These are phyloP conservation scores for Ambrosia hybrid DNA, from an alignment of 140 eudicot species.

Conservation along the genomic window DNA sequence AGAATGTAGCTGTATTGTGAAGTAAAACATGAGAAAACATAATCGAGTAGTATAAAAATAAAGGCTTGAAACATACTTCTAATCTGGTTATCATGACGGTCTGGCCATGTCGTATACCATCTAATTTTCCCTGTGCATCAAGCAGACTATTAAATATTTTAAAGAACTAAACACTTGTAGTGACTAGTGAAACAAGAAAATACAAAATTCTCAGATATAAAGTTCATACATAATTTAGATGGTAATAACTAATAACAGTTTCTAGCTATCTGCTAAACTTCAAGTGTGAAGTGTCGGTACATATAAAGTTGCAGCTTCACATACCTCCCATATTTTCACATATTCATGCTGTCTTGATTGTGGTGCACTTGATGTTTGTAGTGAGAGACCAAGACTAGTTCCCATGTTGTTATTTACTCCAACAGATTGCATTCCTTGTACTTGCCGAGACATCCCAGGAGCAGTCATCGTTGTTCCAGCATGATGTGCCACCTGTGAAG, in stretches of 20 bases:
- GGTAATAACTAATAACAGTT: background rate
- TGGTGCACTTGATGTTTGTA: constrained; percentile 47
- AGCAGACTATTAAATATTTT: background rate
- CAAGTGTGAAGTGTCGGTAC: background rate
- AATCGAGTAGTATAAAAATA: background rate
- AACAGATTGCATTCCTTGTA: constrained; percentile 52
- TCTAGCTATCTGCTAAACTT: background rate
- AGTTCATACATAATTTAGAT: background rate
- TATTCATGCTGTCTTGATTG: constrained; percentile 59
- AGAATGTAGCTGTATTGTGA: background rate
- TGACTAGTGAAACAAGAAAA: background rate
- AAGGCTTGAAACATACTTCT: constrained; percentile 48
- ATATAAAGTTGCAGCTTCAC: background rate
- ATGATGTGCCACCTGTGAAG: constrained; percentile 20
- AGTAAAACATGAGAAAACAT: background rate
- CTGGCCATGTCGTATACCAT: constrained; percentile 65
- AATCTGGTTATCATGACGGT: constrained; percentile 66
- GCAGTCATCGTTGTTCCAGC: constrained; percentile 52
- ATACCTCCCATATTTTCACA: constrained; percentile 78
- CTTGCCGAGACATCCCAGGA: constrained; percentile 30
- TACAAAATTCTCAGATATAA: background rate
- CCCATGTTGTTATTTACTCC: constrained; percentile 36
- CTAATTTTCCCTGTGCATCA: constrained; percentile 63
- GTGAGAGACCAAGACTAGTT: constrained; percentile 43
- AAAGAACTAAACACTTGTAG: constrained; percentile 2